phyloP scores from a whole-genome alignment of 148 eudicot genomes.

The Rhododendron vialii region DNA sequence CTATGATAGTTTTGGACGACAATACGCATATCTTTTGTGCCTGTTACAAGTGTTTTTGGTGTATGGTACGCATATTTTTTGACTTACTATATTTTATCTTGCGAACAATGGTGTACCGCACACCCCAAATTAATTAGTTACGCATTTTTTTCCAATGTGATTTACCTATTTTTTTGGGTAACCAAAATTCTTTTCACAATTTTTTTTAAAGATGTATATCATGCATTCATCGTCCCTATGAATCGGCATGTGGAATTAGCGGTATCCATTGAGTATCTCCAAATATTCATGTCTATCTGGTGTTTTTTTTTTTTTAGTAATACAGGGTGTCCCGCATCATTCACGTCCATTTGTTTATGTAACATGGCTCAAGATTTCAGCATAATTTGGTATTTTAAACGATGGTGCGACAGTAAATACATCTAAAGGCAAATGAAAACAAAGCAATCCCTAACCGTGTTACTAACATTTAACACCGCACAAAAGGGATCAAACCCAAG shows the following conservation, averaged over 20 bases:
- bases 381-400: no score
- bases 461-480: background rate
- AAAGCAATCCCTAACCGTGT: background rate
- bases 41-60: no score
- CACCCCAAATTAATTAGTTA: background rate
- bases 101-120: background rate
- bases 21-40: background rate
- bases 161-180: background rate
- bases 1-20: background rate
- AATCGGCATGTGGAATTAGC: background rate
- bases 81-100: background rate
- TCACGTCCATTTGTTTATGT: no score
- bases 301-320: no score
- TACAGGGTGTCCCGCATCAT: no score
- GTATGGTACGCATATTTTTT: background rate
- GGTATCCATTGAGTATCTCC: no score
- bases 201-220: no score
- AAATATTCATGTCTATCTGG: background rate
- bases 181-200: no score
- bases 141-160: background rate
- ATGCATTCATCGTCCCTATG: no score
- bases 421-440: background rate
- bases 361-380: no score
- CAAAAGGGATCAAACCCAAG: background rate
- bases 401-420: background rate